phyloP scores from a whole-genome alignment of 2,329 filamentous ascomycete species.

The Escovopsis sp. region DNA sequence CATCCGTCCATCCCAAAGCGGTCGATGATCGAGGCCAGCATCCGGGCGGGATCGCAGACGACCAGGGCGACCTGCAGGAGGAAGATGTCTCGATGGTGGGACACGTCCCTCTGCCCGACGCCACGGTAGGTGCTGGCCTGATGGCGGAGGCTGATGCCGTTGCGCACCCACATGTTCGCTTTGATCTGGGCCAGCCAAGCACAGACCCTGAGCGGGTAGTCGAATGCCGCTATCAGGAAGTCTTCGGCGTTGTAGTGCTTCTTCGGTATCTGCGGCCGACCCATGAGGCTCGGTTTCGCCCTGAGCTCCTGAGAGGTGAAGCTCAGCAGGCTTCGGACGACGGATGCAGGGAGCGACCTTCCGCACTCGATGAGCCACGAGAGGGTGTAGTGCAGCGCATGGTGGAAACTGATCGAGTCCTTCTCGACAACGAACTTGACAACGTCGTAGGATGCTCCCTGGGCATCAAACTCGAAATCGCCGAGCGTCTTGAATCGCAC shows the following conservation, averaged over 20 bases:
- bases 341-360: conserved; percentile 54
- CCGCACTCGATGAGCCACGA: conserved; percentile 93
- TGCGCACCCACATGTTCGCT: conserved; percentile 95
- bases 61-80: conserved; percentile 84
- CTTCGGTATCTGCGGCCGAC: conserved; percentile 39
- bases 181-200: conserved; percentile 98
- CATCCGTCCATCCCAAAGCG: conserved; percentile 79
- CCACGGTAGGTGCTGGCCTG: conserved; percentile 90
- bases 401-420: conserved; percentile 91
- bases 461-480: conserved; percentile 66
- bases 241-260: conserved; percentile 54
- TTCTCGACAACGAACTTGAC: conserved; percentile 81
- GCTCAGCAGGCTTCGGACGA: conserved; percentile 53
- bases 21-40: conserved; percentile 80
- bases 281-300: conserved; percentile 48
- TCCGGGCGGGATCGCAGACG: conserved; percentile 65
- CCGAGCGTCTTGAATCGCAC: conserved; percentile 64
- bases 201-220: conserved; percentile 84
- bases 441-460: conserved; percentile 45
- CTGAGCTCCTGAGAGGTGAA: conserved; percentile 60
- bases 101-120: conserved; percentile 77
- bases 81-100: conserved; percentile 89
- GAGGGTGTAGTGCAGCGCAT: conserved; percentile 86
- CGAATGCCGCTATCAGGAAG: conserved; percentile 74
- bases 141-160: conserved; percentile 88